Percentiles rank a stretch among this genome's conserved stretches.
These are phyloP conservation scores for Seiridium cupressi DNA, from an alignment of 2,329 filamentous ascomycete species.

Conservation along the genomic window DNA sequence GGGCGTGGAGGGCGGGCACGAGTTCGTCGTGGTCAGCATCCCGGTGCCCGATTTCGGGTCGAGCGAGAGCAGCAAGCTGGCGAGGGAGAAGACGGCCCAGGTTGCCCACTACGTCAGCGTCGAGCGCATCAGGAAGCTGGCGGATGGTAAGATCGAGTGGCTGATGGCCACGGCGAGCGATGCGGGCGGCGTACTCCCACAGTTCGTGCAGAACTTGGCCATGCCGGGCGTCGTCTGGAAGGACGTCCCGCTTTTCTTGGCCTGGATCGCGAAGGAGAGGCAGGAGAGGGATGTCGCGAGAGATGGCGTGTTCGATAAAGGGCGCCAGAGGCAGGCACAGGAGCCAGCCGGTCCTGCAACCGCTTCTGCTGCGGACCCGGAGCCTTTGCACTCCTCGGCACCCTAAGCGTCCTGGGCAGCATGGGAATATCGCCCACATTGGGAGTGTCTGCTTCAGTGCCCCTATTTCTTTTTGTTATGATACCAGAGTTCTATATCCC, in stretches of 20 bases:
- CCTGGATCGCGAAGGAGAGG: conserved; percentile 55
- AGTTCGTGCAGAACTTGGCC: conserved; percentile 62
- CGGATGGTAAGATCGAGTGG: conserved; percentile 59
- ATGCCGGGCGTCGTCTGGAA: conserved; percentile 64
- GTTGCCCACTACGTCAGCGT: conserved; percentile 63
- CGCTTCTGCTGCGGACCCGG: not conserved
- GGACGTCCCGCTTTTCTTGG: conserved; percentile 68
- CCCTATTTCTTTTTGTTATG: not conserved
- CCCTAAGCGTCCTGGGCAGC: too few relatives aligned
- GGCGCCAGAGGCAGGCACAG: not conserved
- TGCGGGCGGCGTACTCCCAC: conserved; percentile 65
- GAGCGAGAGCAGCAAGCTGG: conserved; percentile 27
- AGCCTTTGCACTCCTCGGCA: too few relatives aligned
- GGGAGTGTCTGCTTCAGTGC: too few relatives aligned
- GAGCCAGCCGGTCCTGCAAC: not conserved
- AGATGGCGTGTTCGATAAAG: not conserved
- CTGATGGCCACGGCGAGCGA: conserved; percentile 75
- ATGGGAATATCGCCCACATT: too few relatives aligned
- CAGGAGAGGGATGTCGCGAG: conserved; percentile 12
- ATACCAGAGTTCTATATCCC: not conserved
- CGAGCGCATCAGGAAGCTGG: conserved; percentile 54
- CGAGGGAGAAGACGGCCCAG: conserved; percentile 45
- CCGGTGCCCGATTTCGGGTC: conserved; percentile 43
- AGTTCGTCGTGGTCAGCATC: conserved; percentile 59
- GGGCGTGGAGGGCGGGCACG: conserved; percentile 21